Conservation (phyloP, 352 stramenopile genomes). For the Phytopythium oedochilum region DNA sequence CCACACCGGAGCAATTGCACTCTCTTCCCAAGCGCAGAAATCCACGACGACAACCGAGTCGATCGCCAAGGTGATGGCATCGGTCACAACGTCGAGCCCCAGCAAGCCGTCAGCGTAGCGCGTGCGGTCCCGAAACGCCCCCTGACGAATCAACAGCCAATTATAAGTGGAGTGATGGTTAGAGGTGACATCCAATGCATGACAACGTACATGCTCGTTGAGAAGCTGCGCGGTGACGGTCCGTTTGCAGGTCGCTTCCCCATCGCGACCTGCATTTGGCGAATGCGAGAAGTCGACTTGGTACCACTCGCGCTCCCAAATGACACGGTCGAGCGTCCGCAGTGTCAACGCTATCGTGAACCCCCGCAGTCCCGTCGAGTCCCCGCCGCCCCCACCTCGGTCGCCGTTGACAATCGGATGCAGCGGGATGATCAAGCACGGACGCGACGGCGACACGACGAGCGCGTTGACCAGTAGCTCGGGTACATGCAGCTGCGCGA, state of each 20-base stretch:
- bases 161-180: no score
- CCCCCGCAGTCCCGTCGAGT: constrained; percentile 32
- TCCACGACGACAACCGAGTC: constrained; percentile 45
- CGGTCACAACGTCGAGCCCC: constrained; percentile 23
- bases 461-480: constrained; percentile 22
- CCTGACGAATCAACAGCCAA: no score
- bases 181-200: not conserved
- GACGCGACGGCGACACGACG: not conserved
- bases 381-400: constrained; percentile 25
- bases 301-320: constrained; percentile 55
- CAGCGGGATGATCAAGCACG: not conserved
- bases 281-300: constrained; percentile 25
- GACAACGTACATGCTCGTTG: constrained; percentile 21
- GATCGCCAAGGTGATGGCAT: constrained; percentile 36
- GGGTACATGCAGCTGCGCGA: constrained; percentile 40
- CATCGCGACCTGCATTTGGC: not conserved
- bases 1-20: constrained; percentile 43
- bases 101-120: constrained; percentile 20
- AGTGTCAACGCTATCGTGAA: constrained; percentile 45
- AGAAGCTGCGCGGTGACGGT: constrained; percentile 20
- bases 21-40: constrained; percentile 46
- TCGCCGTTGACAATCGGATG: not conserved
- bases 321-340: constrained; percentile 28
- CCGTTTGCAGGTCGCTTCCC: not conserved
- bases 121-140: constrained; percentile 31